A percentile compares a stretch with the other conserved stretches of the same genome.
Evolutionary conservation across 805 yeast genomes (phyloP).

Genomic region (Maudiozyma saulgeensis): DNA sequence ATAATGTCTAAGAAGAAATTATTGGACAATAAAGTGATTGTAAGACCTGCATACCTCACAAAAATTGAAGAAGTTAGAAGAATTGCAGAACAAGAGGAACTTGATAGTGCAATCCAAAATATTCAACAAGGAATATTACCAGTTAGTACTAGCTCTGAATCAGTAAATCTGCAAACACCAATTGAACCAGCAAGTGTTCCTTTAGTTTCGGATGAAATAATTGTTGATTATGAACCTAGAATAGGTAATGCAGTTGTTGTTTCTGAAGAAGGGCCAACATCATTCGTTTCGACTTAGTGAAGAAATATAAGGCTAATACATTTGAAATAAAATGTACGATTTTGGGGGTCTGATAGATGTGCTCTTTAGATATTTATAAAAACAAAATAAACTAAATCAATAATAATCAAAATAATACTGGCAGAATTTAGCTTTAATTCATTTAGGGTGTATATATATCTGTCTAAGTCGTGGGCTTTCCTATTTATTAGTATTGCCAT

Average conservation of each 20-base stretch:
- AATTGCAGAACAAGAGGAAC: slow-evolving; percentile 21
- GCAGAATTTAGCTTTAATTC: no score
- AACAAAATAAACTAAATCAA: no score
- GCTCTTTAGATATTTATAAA: no score
- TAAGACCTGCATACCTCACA: slow-evolving; percentile 34
- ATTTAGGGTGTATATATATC: no score
- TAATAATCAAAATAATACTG: no score
- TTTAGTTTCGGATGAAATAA: background rate
- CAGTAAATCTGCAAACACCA: background rate
- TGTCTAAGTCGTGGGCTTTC: no score
- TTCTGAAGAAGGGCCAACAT: no score
- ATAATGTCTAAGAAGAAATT: slow-evolving; percentile 32
- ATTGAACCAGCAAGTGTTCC: background rate
- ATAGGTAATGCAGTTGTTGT: background rate
- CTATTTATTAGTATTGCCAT: no score
- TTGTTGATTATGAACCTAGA: background rate
- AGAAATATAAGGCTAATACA: no score
- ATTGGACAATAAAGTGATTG: slow-evolving; percentile 28
- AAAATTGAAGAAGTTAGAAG: slow-evolving; percentile 38
- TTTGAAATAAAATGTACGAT: no score
- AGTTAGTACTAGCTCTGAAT: background rate
- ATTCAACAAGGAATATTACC: background rate
- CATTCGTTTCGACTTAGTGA: no score
- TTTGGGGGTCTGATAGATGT: no score
- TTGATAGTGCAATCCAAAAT: background rate